Base-by-base conservation (phyloP, 1,284 basidiomycete genomes). In the Mycena sp. region DNA sequence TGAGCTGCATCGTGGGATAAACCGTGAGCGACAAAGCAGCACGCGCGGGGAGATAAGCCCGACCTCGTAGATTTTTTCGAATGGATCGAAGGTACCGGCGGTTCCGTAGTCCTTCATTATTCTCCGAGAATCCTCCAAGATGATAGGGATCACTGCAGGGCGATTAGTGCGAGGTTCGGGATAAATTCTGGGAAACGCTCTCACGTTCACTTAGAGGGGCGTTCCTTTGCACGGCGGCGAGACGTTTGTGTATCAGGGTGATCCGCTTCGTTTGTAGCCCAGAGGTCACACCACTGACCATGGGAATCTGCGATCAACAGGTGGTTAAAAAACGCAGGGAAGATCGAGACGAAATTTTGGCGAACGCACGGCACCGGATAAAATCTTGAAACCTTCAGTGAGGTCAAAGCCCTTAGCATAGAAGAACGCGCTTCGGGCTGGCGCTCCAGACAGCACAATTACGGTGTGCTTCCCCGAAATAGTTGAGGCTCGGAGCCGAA, bases 341-440 rank as follows among this genome's bases (percentile, higher is more conserved):
- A 52, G 56, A 51, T 41, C 48, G 54, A 23, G 50, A 45, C 35
- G 51, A 50, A 43, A 38, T 51, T 21, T 40, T 16, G 1, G 44
- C 11, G 11, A 41, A 82, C 87, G 66, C 72, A 92, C 90, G 56
- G 88, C 89, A 57, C 90, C 90, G 56, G 89, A 90, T 63, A 92
- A 81, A 68, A 90, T 84, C 70, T 87, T 88, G 79, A 91, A 92
- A 16, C 89, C 90, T 77, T 90, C 88, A 45, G 87, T 88, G 56
- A 92, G 82, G 75, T 92, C 89, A 65, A 92, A 83, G 17, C 83
- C 81, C 75, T 85, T 87, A 56, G 88, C 84, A 5, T 83, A 81
- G 70, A 92, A 89, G 76, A 91, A 91, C 12, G 86, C 81, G 62
- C 83, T 83, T 61, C 90, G 81, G n/a, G 85, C 89, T 38, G 80